Percentiles rank a stretch among this genome's conserved stretches.
Evolutionary conservation across 2,329 filamentous ascomycete species (phyloP).

Genomic region (Chrysoporthe deuterocubensis): DNA sequence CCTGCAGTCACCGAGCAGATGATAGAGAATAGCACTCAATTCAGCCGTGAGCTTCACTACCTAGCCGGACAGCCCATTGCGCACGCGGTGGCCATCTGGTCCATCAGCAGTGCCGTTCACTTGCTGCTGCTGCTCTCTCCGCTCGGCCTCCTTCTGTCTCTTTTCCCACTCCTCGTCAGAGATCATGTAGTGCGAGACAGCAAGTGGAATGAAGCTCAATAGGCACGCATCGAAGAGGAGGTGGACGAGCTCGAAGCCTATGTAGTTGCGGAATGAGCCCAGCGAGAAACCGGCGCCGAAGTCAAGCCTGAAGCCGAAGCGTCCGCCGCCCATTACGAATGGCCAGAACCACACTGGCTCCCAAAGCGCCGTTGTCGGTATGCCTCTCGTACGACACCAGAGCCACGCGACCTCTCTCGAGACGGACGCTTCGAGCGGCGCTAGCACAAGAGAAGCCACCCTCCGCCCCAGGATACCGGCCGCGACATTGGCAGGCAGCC

Average conservation of each 20-base stretch:
- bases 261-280: slow-evolving; percentile 49
- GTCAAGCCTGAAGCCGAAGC: slow-evolving; percentile 31
- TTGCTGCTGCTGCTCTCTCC: slow-evolving; percentile 10
- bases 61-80: slow-evolving; percentile 7
- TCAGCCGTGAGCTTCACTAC: background rate
- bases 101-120: background rate
- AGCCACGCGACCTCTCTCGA: slow-evolving; percentile 50
- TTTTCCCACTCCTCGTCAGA: slow-evolving; percentile 28
- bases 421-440: slow-evolving; percentile 52
- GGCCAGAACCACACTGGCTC: slow-evolving; percentile 27
- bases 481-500: slow-evolving; percentile 53
- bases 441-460: slow-evolving; percentile 46
- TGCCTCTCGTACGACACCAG: slow-evolving; percentile 44
- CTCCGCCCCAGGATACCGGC: slow-evolving; percentile 52
- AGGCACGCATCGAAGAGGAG: slow-evolving; percentile 49
- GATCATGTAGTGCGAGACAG: slow-evolving; percentile 30
- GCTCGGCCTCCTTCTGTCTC: slow-evolving; percentile 17
- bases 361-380: slow-evolving; percentile 46
- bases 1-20: background rate
- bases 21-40: background rate
- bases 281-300: slow-evolving; percentile 44
- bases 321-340: background rate
- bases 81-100: background rate
- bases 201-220: slow-evolving; percentile 48
- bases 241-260: slow-evolving; percentile 51